Evolutionary conservation across 148 eudicot genomes (phyloP), one percentile per base, ranked within the genome.

Genomic region (Vaccinium corymbosum): DNA sequence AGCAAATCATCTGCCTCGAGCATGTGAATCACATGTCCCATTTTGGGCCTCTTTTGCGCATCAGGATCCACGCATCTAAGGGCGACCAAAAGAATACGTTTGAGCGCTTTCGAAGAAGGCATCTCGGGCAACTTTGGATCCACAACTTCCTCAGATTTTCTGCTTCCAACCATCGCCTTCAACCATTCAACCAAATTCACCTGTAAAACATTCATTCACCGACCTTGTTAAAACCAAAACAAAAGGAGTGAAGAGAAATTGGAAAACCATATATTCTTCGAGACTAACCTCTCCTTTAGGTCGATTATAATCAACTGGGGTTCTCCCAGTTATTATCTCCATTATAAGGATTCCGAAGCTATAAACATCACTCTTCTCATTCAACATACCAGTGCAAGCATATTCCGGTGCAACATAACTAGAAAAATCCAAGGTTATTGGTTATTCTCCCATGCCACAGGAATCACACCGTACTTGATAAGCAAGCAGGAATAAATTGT

Each of bases 1-100:
- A 89, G 87, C 86, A 94, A 85, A 88, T 94, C 98, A 87, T 94
- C 98, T 2, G 93, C 92, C 89, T 94, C 98, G 7, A 94, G 98
- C 98, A 94, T 94, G 92, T 94, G 98, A 85, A 94, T 91, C 61
- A 94, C 95, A 83, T 94, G 94, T 20, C 98, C 98, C 98, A 94
- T 94, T 87, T 93, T 94, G 38, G 98, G 98, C 83, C 98, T 89
- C 87, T 94, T 94, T 48, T 89, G 92, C 11, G 94, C 91, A 84
- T 93, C 98, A 8, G 95, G 95, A 85, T 94, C 98, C 52, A 94
- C 95, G 85, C 98, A 94, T 84, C 89, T 83, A 73, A 94, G 98
- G 84, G 95, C 95, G 16, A 94, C 98, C 70, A 94, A 80, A 73
- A 94, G 91, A 79, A 89, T 87, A 27, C 98, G 94, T 84, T 94